Conservation (phyloP, 257 asterid genomes). For the Solanum piurae region DNA sequence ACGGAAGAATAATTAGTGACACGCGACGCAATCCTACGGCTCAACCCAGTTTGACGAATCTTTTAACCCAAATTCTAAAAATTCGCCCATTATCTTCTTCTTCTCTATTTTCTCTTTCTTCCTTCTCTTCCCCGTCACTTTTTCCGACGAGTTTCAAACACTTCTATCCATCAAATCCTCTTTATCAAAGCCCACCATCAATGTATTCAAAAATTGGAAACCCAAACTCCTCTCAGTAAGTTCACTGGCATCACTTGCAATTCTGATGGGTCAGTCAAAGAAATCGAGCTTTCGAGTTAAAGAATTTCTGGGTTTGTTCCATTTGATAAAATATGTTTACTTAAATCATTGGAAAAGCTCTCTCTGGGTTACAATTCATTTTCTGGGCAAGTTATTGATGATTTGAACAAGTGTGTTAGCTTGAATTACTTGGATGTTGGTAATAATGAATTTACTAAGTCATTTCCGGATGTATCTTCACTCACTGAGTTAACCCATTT, state of each 20-base stretch:
- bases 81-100: conserved; percentile 5
- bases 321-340: conserved; percentile 32
- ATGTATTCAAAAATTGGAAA: conserved; percentile 53
- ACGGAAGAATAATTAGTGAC: too few relatives aligned
- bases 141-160: conserved; percentile 47
- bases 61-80: too few relatives aligned
- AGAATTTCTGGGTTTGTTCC: conserved; percentile 43
- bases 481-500: conserved; percentile 28
- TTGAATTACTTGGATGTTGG: conserved; percentile 58
- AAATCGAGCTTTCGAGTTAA: conserved; percentile 47
- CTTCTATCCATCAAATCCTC: conserved; percentile 48
- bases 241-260: conserved; percentile 60
- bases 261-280: conserved; percentile 26
- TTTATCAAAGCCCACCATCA: conserved; percentile 26
- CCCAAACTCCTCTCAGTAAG: conserved; percentile 13
- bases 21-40: too few relatives aligned
- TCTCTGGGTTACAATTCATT: conserved; percentile 44
- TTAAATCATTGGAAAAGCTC: conserved; percentile 46
- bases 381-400: conserved; percentile 28
- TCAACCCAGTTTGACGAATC: too few relatives aligned
- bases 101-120: conserved; percentile 10
- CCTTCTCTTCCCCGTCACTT: conserved; percentile 21
- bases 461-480: conserved; percentile 34
- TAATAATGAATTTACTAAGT: conserved; percentile 43
- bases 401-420: conserved; percentile 33